Percentiles rank a stretch among this genome's conserved stretches.
These are phyloP conservation scores for Boletus tomentosulus DNA, from an alignment of 768 basidiomycete genomes.

Conservation along the genomic window DNA sequence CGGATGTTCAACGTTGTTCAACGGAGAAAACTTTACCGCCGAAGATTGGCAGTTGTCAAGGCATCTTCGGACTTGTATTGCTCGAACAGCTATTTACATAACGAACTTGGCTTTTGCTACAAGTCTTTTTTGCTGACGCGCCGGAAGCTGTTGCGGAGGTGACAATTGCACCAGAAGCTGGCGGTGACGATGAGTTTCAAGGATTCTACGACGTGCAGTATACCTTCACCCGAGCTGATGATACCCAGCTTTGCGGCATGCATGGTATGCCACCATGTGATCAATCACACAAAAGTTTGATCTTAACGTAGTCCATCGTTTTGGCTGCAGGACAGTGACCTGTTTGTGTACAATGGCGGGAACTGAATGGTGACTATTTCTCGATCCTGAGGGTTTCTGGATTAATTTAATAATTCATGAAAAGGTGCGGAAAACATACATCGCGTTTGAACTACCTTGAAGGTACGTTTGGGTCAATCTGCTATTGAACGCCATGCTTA, in stretches of 20 bases:
- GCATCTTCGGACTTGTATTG: neutral
- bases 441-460: neutral
- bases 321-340: constrained; percentile 49
- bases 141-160: neutral
- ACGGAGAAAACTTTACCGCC: constrained; percentile 38
- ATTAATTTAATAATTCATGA: neutral
- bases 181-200: constrained; percentile 62
- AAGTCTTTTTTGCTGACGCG: too few species aligned
- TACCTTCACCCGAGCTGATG: constrained; percentile 63
- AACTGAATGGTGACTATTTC: neutral
- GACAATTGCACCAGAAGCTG: constrained; percentile 39
- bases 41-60: constrained; percentile 56
- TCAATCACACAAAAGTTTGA: neutral
- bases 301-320: constrained; percentile 45
- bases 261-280: constrained; percentile 37
- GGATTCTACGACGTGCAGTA: constrained; percentile 44
- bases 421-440: neutral
- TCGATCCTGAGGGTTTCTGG: neutral
- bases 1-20: constrained; percentile 36
- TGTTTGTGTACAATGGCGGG: neutral
- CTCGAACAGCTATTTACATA: constrained; percentile 58
- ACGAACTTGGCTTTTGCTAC: constrained; percentile 45
- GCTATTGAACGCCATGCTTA: neutral
- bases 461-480: neutral
- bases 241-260: constrained; percentile 5